A percentile compares a stretch with the other conserved stretches of the same genome.
phyloP scores from a whole-genome alignment of 495 filamentous ascomycete genomes.

The Penicillium simplicissimum region DNA sequence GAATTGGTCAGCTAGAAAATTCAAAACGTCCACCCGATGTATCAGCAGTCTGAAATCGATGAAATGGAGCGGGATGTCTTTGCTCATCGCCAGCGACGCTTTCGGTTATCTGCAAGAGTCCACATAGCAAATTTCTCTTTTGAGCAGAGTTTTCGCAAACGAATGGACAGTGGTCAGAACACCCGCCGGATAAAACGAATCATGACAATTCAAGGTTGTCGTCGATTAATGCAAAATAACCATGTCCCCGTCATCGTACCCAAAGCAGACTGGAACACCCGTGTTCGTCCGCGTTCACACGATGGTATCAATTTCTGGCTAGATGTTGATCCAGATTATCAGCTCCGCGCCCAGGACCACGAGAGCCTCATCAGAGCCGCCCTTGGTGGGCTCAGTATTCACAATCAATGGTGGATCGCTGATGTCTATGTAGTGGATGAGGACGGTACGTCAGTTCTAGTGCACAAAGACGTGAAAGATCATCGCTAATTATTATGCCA shows the following conservation, averaged over 20 bases:
- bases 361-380: constrained; percentile 16
- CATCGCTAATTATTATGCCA: neutral
- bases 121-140: neutral
- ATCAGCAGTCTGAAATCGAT: neutral
- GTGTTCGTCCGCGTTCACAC: neutral
- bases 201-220: neutral
- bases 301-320: neutral
- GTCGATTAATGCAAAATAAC: neutral
- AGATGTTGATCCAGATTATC: constrained; percentile 3
- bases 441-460: neutral
- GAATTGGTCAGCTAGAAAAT: neutral
- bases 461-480: neutral
- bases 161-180: neutral
- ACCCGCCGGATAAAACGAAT: neutral
- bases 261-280: neutral
- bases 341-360: constrained; percentile 11
- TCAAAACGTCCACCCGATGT: neutral
- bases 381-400: neutral
- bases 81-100: neutral
- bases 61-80: neutral
- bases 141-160: neutral
- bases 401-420: constrained; percentile 18
- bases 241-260: neutral
- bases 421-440: constrained; percentile 18
- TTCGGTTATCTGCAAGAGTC: neutral